phyloP scores from a whole-genome alignment of 106 monocot species.

The Dioscorea alata region DNA sequence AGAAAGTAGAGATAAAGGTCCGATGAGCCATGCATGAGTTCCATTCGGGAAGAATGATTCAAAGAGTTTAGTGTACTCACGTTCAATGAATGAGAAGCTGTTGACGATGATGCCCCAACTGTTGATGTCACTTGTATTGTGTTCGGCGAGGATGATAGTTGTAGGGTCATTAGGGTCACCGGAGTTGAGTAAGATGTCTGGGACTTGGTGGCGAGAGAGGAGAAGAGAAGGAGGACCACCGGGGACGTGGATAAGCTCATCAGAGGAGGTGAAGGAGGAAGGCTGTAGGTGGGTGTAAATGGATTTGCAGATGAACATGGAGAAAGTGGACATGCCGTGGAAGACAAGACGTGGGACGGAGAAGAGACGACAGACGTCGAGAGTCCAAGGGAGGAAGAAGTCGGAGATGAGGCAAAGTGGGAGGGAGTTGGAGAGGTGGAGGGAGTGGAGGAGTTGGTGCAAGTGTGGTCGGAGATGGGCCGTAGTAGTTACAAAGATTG shows the following conservation, averaged over 20 bases:
- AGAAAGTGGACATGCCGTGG: slow-evolving; percentile 41
- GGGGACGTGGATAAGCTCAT: slow-evolving; percentile 17
- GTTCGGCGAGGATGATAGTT: slow-evolving; percentile 1
- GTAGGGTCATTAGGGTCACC: slow-evolving; percentile 8
- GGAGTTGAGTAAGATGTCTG: not conserved
- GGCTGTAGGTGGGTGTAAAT: not conserved
- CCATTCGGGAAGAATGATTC: slow-evolving; percentile 24
- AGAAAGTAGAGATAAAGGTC: slow-evolving; percentile 33
- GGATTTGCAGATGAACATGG: slow-evolving; percentile 21
- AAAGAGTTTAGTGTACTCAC: slow-evolving; percentile 23
- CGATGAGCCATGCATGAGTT: slow-evolving; percentile 32
- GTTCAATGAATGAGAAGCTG: slow-evolving; percentile 46
- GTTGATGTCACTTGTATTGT: slow-evolving; percentile 1
- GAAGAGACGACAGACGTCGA: slow-evolving; percentile 3
- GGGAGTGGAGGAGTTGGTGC: slow-evolving; percentile 21
- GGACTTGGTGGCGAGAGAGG: slow-evolving; percentile 17
- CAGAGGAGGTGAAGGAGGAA: too few species aligned
- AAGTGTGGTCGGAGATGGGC: slow-evolving; percentile 10
- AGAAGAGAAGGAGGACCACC: slow-evolving; percentile 11
- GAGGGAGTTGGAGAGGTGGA: not conserved
- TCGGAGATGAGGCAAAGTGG: slow-evolving; percentile 25
- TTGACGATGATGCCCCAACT: slow-evolving; percentile 58
- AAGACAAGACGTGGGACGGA: slow-evolving; percentile 43
- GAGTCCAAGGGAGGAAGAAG: slow-evolving; percentile 34
- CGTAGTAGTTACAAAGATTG: slow-evolving; percentile 16